A percentile compares a stretch with the other conserved stretches of the same genome.
phyloP scores from a whole-genome alignment of 2,329 filamentous ascomycete genomes.

The Aschersonia sp. region DNA sequence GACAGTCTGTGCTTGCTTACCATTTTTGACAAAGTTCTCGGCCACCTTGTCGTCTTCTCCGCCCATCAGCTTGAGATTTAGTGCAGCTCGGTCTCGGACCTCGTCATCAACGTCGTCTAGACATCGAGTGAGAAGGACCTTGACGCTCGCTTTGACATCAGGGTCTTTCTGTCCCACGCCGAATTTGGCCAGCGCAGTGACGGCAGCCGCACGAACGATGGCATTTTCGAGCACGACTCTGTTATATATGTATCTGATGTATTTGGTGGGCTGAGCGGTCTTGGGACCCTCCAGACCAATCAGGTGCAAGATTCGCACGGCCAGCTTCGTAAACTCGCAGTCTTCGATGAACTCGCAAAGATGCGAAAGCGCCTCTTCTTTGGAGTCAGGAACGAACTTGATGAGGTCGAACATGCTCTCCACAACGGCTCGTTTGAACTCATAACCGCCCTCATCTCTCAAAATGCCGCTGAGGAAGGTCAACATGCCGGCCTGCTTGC shows the following conservation, averaged over 20 bases:
- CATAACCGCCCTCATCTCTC: conserved; percentile 91
- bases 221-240: conserved; percentile 94
- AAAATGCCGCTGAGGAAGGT: conserved; percentile 94
- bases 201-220: conserved; percentile 85
- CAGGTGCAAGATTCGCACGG: conserved; percentile 86
- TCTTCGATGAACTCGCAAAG: conserved; percentile 99
- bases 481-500: conserved; percentile 96
- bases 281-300: conserved; percentile 91
- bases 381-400: conserved; percentile 89
- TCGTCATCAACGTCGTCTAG: conserved; percentile 96
- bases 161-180: conserved; percentile 92
- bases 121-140: conserved; percentile 82
- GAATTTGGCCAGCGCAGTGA: conserved; percentile 92
- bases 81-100: conserved; percentile 84
- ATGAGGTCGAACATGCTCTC: conserved; percentile 99
- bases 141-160: conserved; percentile 91
- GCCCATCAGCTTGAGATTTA: conserved; percentile 84
- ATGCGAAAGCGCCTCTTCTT: conserved; percentile 74
- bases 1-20: conserved; percentile 27
- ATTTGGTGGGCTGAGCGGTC: conserved; percentile 92
- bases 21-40: conserved; percentile 81
- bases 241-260: conserved; percentile 99
- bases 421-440: conserved; percentile 94
- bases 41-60: conserved; percentile 85
- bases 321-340: conserved; percentile 96